These are phyloP conservation scores for Hibiscus mutabilis DNA, from an alignment of 345 rosid genomes.

Conservation along the genomic window DNA sequence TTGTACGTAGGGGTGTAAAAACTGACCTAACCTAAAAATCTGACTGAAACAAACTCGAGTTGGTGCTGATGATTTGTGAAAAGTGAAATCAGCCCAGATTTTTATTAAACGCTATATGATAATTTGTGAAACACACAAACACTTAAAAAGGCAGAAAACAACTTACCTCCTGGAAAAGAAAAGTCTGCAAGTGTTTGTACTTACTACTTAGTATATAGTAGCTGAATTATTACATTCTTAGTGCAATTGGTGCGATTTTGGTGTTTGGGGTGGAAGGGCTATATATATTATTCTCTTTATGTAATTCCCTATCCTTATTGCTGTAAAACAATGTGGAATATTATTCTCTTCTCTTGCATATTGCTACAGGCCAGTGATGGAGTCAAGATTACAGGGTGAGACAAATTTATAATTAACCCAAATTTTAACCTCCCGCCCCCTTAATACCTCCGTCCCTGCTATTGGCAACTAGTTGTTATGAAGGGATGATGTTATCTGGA, in stretches of 20 bases:
- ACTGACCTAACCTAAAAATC: not conserved
- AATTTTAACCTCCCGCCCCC: too few relatives aligned
- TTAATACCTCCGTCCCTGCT: not conserved
- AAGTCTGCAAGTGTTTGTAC: not conserved
- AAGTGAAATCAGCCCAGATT: not conserved
- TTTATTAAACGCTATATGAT: not conserved
- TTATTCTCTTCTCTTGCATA: conserved; percentile 13
- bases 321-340: conserved; percentile 26
- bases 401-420: too few relatives aligned
- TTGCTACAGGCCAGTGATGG: too few relatives aligned
- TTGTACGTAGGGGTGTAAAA: too few relatives aligned
- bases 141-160: not conserved
- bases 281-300: conserved; percentile 28
- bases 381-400: too few relatives aligned
- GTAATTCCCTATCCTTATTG: conserved; percentile 48
- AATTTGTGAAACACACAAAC: not conserved
- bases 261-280: conserved; percentile 19
- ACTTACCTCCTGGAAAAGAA: conserved; percentile 10
- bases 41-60: too few relatives aligned
- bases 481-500: conserved; percentile 32
- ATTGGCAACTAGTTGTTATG: conserved; percentile 12
- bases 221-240: not conserved
- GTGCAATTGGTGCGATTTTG: conserved; percentile 24
- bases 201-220: too few relatives aligned
- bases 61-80: too few relatives aligned